Evolutionary conservation across 805 yeast genomes (phyloP), one percentile per base, ranked within the genome.

Genomic region (Wickerhamiella galacta): DNA sequence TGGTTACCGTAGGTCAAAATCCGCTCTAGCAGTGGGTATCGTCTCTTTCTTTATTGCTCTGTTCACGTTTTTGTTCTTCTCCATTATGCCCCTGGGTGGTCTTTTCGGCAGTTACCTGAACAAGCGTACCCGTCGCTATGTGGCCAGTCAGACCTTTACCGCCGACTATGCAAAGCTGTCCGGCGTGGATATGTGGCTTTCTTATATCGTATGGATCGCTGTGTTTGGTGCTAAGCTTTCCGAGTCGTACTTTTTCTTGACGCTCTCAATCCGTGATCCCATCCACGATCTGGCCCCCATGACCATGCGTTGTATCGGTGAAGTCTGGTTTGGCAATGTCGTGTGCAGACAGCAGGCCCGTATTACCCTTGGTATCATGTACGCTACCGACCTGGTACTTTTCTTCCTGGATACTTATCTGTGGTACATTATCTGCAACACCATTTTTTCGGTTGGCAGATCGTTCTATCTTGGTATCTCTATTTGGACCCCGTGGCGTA

Each of bases 391-490:
- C 62, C 65, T 92, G 68, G 64, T 90, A 48, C 69, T 90, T 60
- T 90, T 90, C 78, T 90, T 90, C 75, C 70, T 90, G 68, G 99
- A 90, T 78, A 82, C 98, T 40, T 90, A 82, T 59, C 70, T 90
- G 77, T 90, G 99, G 99, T 90, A 90, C 68, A 85, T 90, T 66
- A 66, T 90, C 49, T 75, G 79, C 57, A 90, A 87, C 71, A 78
- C 93, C 60, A 70, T 82, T 46, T 85, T 82, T 72, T 87, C 96
- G 40, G 82, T 90, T 51, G 95, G 94, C 48, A 81, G 94, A 56
- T 90, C 98, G 11, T 90, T 90, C 70, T 90, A 87, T 68, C 70
- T 92, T 59, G 99, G 99, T 77, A 85, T 90, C 49, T 90, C 99
- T 29, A 87, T 90, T 45, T 73, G 85, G 67, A 90, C 99, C 26